Conservation (phyloP, 345 rosid species). For the Salix koriyanagi region DNA sequence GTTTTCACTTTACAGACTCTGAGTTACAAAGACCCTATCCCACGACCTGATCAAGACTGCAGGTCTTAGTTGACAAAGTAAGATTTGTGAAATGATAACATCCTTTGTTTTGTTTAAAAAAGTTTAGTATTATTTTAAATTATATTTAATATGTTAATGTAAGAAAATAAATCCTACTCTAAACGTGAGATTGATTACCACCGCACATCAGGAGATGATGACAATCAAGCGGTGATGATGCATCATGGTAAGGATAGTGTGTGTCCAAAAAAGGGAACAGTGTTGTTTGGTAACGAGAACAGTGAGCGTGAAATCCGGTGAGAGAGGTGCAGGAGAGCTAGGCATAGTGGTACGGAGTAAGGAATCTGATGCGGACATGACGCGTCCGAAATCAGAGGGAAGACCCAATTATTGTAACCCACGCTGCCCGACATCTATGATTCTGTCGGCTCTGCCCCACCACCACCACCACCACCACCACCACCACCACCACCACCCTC, state of each 20-base stretch:
- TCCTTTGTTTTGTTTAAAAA: no score
- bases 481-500: neutral
- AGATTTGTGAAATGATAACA: no score
- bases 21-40: neutral
- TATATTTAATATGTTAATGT: no score
- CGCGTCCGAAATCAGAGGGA: constrained; percentile 64
- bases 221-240: neutral
- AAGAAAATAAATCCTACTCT: no score
- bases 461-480: neutral
- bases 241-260: neutral
- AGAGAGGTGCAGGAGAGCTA: constrained; percentile 13
- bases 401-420: constrained; percentile 54
- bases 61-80: neutral
- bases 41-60: neutral
- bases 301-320: constrained; percentile 53
- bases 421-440: constrained; percentile 61
- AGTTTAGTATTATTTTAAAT: no score
- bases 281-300: constrained; percentile 29
- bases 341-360: constrained; percentile 33
- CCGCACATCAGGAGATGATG: neutral
- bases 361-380: constrained; percentile 65
- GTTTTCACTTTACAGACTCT: neutral
- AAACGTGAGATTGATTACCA: neutral
- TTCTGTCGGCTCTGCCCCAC: constrained; percentile 37
- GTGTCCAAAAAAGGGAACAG: constrained; percentile 7